phyloP scores from a whole-genome alignment of 2,329 filamentous ascomycete genomes.

The Calonectria multiphialidica region DNA sequence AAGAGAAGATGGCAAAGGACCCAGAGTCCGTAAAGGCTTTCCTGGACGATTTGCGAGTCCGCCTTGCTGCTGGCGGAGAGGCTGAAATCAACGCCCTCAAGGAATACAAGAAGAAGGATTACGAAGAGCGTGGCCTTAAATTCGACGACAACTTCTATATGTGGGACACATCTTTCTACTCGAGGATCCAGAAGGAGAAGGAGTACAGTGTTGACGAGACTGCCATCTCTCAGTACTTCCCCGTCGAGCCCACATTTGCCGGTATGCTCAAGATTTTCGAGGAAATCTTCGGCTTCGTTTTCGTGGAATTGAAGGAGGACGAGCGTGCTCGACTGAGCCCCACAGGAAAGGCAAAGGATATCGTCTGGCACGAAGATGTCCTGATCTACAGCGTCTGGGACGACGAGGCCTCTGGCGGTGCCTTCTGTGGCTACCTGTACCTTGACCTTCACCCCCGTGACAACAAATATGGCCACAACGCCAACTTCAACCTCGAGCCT shows the following conservation, averaged over 20 bases:
- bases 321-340: constrained; percentile 75
- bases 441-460: constrained; percentile 83
- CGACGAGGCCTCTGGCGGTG: constrained; percentile 75
- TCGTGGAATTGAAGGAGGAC: constrained; percentile 77
- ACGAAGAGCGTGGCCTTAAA: constrained; percentile 67
- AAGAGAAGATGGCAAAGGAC: constrained; percentile 89
- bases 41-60: constrained; percentile 75
- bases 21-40: constrained; percentile 80
- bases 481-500: constrained; percentile 86
- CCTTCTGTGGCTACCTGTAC: constrained; percentile 86
- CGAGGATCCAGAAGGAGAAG: constrained; percentile 83
- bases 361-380: constrained; percentile 87
- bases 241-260: constrained; percentile 77
- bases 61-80: constrained; percentile 75
- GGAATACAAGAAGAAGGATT: constrained; percentile 79
- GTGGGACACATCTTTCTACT: constrained; percentile 87
- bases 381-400: constrained; percentile 87
- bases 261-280: constrained; percentile 89
- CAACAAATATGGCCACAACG: constrained; percentile 88
- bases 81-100: constrained; percentile 80
- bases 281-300: constrained; percentile 82
- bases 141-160: constrained; percentile 81
- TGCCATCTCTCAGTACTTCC: constrained; percentile 87
- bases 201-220: constrained; percentile 85
- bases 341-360: constrained; percentile 76